Conservation (phyloP, 192 early-diverging fungal species). For the Blastocladiella britannica region DNA sequence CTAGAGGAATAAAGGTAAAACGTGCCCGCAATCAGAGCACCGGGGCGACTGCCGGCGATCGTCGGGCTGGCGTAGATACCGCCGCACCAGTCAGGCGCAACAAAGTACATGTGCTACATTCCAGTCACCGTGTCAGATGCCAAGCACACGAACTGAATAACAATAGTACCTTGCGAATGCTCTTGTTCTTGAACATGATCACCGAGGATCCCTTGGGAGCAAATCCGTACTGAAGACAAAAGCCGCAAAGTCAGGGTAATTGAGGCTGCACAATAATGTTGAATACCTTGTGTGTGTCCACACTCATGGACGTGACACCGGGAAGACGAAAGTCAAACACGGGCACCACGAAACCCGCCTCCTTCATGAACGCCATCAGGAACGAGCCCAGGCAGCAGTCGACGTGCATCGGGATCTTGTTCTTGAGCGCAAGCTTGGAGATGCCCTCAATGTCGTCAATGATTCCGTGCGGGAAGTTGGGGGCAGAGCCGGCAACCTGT, state of each 20-base stretch:
- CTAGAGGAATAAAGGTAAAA: too few relatives aligned
- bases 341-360: constrained; percentile 63
- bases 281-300: constrained; percentile 76
- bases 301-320: constrained; percentile 85
- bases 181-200: constrained; percentile 67
- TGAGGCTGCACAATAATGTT: neutral
- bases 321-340: constrained; percentile 72
- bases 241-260: neutral
- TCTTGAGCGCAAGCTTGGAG: constrained; percentile 50
- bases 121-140: too few relatives aligned
- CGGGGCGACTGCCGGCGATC: constrained; percentile 60
- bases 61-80: constrained; percentile 89
- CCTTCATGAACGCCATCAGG: constrained; percentile 78
- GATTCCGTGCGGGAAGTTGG: constrained; percentile 84
- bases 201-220: constrained; percentile 95
- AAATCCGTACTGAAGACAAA: constrained; percentile 55
- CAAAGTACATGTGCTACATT: constrained; percentile 87
- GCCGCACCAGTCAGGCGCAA: constrained; percentile 75
- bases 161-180: constrained; percentile 62
- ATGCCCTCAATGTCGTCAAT: constrained; percentile 73
- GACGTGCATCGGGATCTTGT: constrained; percentile 75
- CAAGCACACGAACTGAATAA: too few relatives aligned
- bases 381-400: constrained; percentile 94
- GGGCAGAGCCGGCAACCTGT: constrained; percentile 66
- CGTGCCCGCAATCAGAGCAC: constrained; percentile 84